A percentile compares a stretch with the other conserved stretches of the same genome.
Conservation (phyloP, 2,329 filamentous ascomycete species). For the Alternaria brassicicola region DNA sequence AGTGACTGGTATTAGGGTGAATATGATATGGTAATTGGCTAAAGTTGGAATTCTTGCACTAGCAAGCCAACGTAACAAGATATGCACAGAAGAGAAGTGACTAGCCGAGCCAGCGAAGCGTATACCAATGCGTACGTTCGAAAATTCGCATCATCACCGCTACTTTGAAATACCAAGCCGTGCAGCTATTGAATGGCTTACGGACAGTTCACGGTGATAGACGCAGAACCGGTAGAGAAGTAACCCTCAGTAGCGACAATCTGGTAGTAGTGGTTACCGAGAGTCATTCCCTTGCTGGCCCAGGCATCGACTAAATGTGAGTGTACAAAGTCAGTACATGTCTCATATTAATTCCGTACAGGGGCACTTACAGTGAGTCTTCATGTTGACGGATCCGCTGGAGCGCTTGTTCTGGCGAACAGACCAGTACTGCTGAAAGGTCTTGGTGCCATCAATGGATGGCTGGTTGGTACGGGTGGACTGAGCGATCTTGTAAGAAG, state of each 20-base stretch:
- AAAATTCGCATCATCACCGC: not conserved
- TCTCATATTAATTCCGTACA: too few relatives aligned
- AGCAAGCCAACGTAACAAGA: conserved; percentile 5
- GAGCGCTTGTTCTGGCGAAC: conserved; percentile 42
- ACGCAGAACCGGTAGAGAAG: conserved; percentile 55
- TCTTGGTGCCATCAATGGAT: conserved; percentile 58
- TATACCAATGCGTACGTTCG: not conserved
- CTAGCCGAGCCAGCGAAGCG: not conserved
- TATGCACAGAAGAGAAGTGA: conserved; percentile 7
- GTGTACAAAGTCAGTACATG: too few relatives aligned
- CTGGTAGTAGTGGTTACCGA: conserved; percentile 45
- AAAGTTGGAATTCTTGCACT: conserved; percentile 7
- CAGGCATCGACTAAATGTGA: too few relatives aligned
- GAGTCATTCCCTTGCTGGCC: conserved; percentile 39
- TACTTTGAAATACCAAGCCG: not conserved
- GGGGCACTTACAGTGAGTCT: too few relatives aligned
- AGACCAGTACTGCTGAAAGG: conserved; percentile 61
- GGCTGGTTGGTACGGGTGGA: conserved; percentile 50
- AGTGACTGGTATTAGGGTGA: not conserved
- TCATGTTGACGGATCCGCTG: conserved; percentile 40
- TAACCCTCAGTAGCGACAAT: conserved; percentile 55
- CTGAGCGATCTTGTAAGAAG: conserved; percentile 40
- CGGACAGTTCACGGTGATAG: conserved; percentile 54
- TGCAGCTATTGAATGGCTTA: conserved; percentile 13
- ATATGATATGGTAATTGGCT: not conserved